A percentile compares a stretch with the other conserved stretches of the same genome.
These are phyloP conservation scores for Coemansia sp. DNA, from an alignment of 192 early-diverging fungal genomes.

Conservation along the genomic window DNA sequence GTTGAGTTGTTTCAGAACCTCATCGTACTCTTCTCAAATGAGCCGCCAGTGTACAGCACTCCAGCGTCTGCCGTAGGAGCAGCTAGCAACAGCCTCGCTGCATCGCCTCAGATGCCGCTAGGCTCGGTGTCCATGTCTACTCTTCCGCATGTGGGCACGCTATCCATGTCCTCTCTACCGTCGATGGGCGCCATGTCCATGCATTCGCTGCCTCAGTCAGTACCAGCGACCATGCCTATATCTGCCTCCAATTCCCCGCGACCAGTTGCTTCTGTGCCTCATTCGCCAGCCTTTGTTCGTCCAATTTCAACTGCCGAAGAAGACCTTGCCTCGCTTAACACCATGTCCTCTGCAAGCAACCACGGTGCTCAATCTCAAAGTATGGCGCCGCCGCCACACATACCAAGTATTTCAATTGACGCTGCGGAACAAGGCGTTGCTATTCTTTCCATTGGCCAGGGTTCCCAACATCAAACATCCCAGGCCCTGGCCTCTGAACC, in stretches of 20 bases:
- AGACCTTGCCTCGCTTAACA: conserved; percentile 22
- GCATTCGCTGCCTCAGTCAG: conserved; percentile 22
- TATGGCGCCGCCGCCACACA: not conserved
- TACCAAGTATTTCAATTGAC: conserved; percentile 8
- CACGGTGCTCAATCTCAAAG: not conserved
- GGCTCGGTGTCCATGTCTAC: conserved; percentile 33
- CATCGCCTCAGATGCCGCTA: conserved; percentile 7
- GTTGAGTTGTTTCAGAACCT: conserved; percentile 28
- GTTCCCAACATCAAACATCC: not conserved
- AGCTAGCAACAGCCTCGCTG: conserved; percentile 9
- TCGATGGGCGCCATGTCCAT: conserved; percentile 22
- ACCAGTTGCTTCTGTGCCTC: conserved; percentile 4
- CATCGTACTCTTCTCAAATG: conserved; percentile 48
- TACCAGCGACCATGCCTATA: conserved; percentile 13
- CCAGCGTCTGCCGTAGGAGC: conserved; percentile 28
- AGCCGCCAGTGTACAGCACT: conserved; percentile 50
- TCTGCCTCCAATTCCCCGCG: not conserved
- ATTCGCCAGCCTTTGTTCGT: conserved; percentile 23
- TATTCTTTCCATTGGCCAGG: conserved; percentile 8
- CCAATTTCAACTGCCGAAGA: conserved; percentile 20
- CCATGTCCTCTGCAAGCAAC: not conserved
- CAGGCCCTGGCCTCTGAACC: not conserved
- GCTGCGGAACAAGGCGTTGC: conserved; percentile 12
- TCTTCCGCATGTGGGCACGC: conserved; percentile 22
- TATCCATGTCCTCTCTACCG: conserved; percentile 25